These are phyloP conservation scores for Tricholomella constricta DNA, from an alignment of 768 basidiomycete genomes.

Conservation along the genomic window DNA sequence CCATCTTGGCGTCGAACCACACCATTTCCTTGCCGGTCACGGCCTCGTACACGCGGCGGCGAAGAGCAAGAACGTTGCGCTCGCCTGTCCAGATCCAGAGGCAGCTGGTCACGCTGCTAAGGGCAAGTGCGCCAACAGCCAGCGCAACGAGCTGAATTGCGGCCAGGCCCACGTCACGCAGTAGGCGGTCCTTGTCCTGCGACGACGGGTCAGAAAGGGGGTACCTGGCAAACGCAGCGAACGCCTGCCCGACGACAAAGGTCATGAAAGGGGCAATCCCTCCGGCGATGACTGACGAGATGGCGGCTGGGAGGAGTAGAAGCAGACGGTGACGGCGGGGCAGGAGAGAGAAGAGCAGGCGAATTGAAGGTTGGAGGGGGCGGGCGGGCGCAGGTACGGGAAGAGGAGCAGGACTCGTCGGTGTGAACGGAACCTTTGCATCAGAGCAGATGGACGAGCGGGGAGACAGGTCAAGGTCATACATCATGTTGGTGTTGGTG, in stretches of 20 bases:
- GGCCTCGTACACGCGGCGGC: slow-evolving; percentile 67
- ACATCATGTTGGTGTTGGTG: slow-evolving; percentile 9
- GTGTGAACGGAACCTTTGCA: slow-evolving; percentile 8
- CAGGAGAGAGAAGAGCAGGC: slow-evolving; percentile 66
- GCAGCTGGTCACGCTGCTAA: slow-evolving; percentile 74
- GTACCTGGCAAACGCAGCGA: slow-evolving; percentile 71
- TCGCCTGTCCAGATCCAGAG: slow-evolving; percentile 93
- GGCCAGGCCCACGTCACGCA: slow-evolving; percentile 58
- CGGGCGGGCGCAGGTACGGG: not conserved
- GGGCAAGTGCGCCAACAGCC: slow-evolving; percentile 62
- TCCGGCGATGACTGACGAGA: slow-evolving; percentile 64
- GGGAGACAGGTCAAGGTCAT: slow-evolving; percentile 18
- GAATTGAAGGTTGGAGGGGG: slow-evolving; percentile 26
- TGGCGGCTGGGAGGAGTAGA: slow-evolving; percentile 65
- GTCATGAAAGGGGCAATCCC: slow-evolving; percentile 89
- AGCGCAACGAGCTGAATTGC: slow-evolving; percentile 70
- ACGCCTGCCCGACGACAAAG: slow-evolving; percentile 72
- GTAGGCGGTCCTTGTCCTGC: slow-evolving; percentile 49
- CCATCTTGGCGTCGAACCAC: slow-evolving; percentile 91
- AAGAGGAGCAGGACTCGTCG: slow-evolving; percentile 1
- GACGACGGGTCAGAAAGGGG: slow-evolving; percentile 33
- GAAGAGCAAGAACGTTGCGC: slow-evolving; percentile 66
- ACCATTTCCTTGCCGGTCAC: slow-evolving; percentile 73
- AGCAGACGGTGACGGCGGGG: slow-evolving; percentile 55
- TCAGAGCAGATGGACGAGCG: slow-evolving; percentile 19